Evolutionary conservation across 2,329 filamentous ascomycete species (phyloP).

Genomic region (Metarhizium sp.): DNA sequence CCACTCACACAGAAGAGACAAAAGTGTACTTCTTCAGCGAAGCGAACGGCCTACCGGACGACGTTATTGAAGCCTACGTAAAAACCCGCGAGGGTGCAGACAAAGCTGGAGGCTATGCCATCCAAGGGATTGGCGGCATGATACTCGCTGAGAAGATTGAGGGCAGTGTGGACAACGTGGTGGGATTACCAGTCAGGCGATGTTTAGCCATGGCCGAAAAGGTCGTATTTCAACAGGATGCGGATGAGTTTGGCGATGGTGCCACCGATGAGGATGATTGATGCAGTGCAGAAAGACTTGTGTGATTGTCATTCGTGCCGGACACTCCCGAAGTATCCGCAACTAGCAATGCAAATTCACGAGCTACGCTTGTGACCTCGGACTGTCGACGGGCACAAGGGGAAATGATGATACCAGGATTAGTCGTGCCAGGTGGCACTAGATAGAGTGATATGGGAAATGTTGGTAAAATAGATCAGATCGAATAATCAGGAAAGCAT

Average conservation of each 20-base stretch:
- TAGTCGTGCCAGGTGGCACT: neutral
- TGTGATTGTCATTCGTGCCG: neutral
- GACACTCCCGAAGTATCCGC: neutral
- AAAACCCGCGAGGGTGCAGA: conserved; percentile 84
- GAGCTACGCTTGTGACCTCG: neutral
- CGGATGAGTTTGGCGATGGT: conserved; percentile 44
- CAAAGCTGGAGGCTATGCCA: conserved; percentile 91
- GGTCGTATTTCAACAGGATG: conserved; percentile 68
- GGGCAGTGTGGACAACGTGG: conserved; percentile 86
- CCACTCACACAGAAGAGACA: conserved; percentile 81
- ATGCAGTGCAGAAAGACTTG: neutral
- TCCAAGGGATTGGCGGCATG: conserved; percentile 82
- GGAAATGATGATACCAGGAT: neutral
- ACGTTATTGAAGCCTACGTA: conserved; percentile 71
- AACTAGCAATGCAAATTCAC: neutral
- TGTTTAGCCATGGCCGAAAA: conserved; percentile 78
- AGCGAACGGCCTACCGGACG: conserved; percentile 54
- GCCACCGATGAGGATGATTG: conserved; percentile 30
- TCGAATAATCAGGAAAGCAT: neutral
- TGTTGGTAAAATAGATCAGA: neutral
- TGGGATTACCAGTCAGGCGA: conserved; percentile 75
- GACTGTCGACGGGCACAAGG: neutral
- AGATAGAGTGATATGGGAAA: neutral
- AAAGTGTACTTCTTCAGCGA: conserved; percentile 74
- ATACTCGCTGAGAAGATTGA: conserved; percentile 83